These are phyloP conservation scores for Fragaria nilgerrensis DNA, from an alignment of 306 rosid species.

Conservation along the genomic window DNA sequence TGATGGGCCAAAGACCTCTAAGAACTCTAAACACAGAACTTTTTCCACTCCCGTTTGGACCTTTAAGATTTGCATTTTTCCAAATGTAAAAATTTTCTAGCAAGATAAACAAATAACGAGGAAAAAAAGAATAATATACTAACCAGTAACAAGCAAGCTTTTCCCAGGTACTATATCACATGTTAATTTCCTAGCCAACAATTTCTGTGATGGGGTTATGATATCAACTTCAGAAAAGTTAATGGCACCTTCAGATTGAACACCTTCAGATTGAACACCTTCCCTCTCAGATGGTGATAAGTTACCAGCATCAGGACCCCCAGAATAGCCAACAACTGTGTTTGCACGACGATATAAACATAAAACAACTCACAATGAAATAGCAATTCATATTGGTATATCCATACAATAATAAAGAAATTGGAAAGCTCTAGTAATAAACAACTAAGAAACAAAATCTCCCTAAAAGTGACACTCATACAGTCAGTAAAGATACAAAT, in stretches of 20 bases:
- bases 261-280: too few relatives aligned
- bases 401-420: neutral
- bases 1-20: slow-evolving; percentile 91
- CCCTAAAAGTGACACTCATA: neutral
- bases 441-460: neutral
- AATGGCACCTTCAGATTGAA: slow-evolving; percentile 60
- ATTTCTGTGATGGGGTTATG: slow-evolving; percentile 81
- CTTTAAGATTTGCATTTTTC: slow-evolving; percentile 38
- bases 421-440: neutral
- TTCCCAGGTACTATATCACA: slow-evolving; percentile 68
- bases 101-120: slow-evolving; percentile 15
- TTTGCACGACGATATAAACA: slow-evolving; percentile 12
- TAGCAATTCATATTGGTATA: neutral
- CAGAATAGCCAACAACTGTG: slow-evolving; percentile 33
- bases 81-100: slow-evolving; percentile 18
- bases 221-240: slow-evolving; percentile 80
- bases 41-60: slow-evolving; percentile 99
- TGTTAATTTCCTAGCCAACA: slow-evolving; percentile 83
- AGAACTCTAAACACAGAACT: slow-evolving; percentile 97
- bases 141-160: slow-evolving; percentile 96
- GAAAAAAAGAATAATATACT: slow-evolving; percentile 24
- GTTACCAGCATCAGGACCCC: slow-evolving; percentile 37
- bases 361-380: neutral
- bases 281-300: slow-evolving; percentile 30
- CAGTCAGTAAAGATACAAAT: neutral